Conservation (phyloP, 2,329 filamentous ascomycete genomes). For the Fusarium poae region DNA sequence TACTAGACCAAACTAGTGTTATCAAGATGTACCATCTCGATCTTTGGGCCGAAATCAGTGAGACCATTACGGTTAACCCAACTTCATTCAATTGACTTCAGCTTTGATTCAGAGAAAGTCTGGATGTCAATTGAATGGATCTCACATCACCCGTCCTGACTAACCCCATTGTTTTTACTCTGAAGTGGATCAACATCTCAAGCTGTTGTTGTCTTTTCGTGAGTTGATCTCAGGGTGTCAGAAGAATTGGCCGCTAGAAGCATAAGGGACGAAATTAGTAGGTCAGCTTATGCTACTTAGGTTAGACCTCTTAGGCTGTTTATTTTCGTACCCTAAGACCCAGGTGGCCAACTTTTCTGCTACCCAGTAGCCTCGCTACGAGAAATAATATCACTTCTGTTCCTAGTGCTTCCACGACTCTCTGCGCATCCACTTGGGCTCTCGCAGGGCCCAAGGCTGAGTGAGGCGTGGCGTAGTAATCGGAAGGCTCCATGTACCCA, state of each 20-base stretch:
- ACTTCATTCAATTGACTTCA: constrained; percentile 1
- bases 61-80: not conserved
- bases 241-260: no score
- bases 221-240: no score
- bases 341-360: no score
- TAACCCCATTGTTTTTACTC: constrained; percentile 23
- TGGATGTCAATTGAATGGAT: constrained; percentile 18
- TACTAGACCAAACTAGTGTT: not conserved
- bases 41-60: constrained; percentile 15
- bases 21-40: not conserved
- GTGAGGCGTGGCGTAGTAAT: constrained; percentile 37
- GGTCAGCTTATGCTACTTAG: no score
- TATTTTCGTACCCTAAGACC: no score
- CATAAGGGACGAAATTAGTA: no score
- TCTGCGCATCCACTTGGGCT: constrained; percentile 44
- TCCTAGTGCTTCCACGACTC: constrained; percentile 46
- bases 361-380: constrained; percentile 32
- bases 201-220: constrained; percentile 27
- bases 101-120: not conserved
- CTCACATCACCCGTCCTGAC: constrained; percentile 8
- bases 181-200: constrained; percentile 28
- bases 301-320: no score
- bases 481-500: constrained; percentile 15
- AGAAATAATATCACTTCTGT: constrained; percentile 20
- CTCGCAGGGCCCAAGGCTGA: constrained; percentile 31